Base-by-base conservation (phyloP, 2,329 filamentous ascomycete genomes). In the Alternaria brassicae region DNA sequence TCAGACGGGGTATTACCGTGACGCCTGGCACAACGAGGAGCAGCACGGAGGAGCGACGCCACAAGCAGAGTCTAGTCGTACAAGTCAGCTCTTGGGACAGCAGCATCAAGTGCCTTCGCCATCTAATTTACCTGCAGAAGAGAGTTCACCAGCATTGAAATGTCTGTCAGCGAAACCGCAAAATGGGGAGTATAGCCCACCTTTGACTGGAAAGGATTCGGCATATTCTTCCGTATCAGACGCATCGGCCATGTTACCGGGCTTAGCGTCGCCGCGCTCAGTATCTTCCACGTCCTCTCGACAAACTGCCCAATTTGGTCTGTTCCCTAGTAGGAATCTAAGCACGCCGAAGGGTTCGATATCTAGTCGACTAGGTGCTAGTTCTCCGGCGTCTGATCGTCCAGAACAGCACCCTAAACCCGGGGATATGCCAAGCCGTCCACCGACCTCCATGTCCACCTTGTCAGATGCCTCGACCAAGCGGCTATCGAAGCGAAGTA, bases 181-280 rank as follows among this genome's bases (percentile, higher is more conserved):
- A 25, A 65, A 65, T 47, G 61, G 56, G 9, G 71, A 73, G 27
- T 61, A 61, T 47, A 77, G 72, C 56, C 74, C 75, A n/a, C 71
- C 69, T 6, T 62, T 71, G 57, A 74, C 74, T 6, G 74, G 73
- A 27, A 76, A 77, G 58, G 76, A 78, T 47, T 78, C 76, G 27
- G 76, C 76, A 6, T 78, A 78, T 59, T 78, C 75, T 47, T 78
- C 76, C 8, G 66, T 77, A 23, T 77, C 76, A 19, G 73, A 73
- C 39, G 71, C 69, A 27, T 77, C 76, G 6, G 69, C 68, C 45
- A 67, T 72, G 44, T 75, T 72, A 19, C 74, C 74, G 3, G 65
- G 62, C 19, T 58, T 51, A 23, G 60, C 59, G 17, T 66, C 71
- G 40, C 67, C 72, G 19, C 73, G 72, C 19, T 75, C 74, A 13